Evolutionary conservation across 2,329 filamentous ascomycete species (phyloP).

Genomic region (Pseudocercospora fuligena): DNA sequence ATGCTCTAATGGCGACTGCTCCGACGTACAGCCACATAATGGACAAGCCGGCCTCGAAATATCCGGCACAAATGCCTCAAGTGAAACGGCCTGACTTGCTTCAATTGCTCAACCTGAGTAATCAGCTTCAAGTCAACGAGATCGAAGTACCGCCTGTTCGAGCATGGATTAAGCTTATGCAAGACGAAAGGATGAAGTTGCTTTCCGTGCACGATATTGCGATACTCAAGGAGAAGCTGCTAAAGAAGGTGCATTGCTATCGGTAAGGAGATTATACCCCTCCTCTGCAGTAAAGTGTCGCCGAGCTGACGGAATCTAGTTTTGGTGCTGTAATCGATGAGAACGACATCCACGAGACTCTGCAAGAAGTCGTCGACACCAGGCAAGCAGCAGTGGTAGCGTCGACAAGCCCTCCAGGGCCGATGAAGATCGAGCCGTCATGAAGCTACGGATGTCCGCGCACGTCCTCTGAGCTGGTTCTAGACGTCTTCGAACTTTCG

Average conservation of each 20-base stretch:
- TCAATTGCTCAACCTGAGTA: slow-evolving; percentile 26
- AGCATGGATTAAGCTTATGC: slow-evolving; percentile 32
- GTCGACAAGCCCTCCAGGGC: background rate
- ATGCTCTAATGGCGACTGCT: slow-evolving; percentile 31
- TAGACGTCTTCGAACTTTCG: background rate
- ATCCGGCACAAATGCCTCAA: slow-evolving; percentile 23
- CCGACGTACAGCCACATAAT: slow-evolving; percentile 26
- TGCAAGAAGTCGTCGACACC: slow-evolving; percentile 23
- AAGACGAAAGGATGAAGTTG: slow-evolving; percentile 20
- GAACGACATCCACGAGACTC: slow-evolving; percentile 26
- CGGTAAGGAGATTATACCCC: slow-evolving; percentile 17
- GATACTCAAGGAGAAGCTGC: slow-evolving; percentile 23
- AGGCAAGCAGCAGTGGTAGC: slow-evolving; percentile 20
- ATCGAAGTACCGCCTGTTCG: slow-evolving; percentile 30
- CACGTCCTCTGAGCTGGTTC: background rate
- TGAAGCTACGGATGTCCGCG: background rate
- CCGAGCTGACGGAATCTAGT: slow-evolving; percentile 13
- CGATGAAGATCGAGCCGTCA: slow-evolving; percentile 7
- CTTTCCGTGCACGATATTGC: slow-evolving; percentile 26
- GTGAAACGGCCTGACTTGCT: slow-evolving; percentile 28
- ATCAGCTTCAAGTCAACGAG: slow-evolving; percentile 26
- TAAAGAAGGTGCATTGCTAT: slow-evolving; percentile 31
- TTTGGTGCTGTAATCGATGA: slow-evolving; percentile 30
- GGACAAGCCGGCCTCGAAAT: slow-evolving; percentile 19
- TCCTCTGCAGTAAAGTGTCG: background rate